Percentiles rank a stretch among this genome's conserved stretches.
These are phyloP conservation scores for Fusarium haematococcum DNA, from an alignment of 2,329 filamentous ascomycete species.

Conservation along the genomic window DNA sequence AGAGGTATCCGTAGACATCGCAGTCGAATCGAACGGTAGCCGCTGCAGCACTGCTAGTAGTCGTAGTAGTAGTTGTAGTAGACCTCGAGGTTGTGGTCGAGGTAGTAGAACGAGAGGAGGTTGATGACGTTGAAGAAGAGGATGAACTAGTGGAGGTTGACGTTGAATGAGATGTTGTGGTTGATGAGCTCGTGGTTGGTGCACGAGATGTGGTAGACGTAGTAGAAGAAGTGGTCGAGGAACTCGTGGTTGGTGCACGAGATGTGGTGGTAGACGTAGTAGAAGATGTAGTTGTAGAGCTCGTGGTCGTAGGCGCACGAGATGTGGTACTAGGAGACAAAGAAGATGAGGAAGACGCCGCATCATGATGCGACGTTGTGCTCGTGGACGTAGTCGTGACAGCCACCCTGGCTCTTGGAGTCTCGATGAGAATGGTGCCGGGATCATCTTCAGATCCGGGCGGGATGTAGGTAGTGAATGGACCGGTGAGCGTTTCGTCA, in stretches of 20 bases:
- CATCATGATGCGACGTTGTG: neutral
- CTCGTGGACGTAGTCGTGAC: neutral
- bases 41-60: neutral
- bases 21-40: slow-evolving; percentile 23
- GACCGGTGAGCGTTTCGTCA: slow-evolving; percentile 14
- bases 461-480: slow-evolving; percentile 17
- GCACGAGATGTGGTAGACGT: neutral
- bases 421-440: slow-evolving; percentile 26
- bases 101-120: neutral
- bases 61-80: neutral
- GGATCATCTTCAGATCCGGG: slow-evolving; percentile 15
- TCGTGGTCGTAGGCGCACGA: neutral
- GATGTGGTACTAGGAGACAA: slow-evolving; percentile 7
- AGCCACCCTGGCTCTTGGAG: slow-evolving; percentile 11
- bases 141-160: neutral
- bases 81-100: slow-evolving; percentile 8
- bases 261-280: neutral
- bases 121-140: neutral
- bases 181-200: neutral
- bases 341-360: neutral
- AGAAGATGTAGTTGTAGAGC: neutral
- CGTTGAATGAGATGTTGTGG: neutral
- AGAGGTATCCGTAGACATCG: slow-evolving; percentile 35
- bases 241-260: neutral
- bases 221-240: neutral